Percentiles rank a stretch among this genome's conserved stretches.
Conservation (phyloP, 1,139 yeast species). For the Kodamaea arcana region DNA sequence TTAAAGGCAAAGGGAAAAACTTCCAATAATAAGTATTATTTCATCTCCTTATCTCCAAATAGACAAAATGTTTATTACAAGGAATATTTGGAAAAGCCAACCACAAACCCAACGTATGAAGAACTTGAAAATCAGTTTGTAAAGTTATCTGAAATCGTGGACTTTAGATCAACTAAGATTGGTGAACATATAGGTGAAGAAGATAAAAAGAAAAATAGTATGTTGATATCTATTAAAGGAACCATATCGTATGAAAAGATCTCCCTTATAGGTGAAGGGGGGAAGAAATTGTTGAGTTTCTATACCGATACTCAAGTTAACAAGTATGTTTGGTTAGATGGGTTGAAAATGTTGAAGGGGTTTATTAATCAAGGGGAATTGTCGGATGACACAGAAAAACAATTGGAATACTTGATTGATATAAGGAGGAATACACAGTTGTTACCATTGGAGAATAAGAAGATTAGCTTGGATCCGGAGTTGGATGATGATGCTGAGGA, state of each 20-base stretch:
- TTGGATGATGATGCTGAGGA: slow-evolving; percentile 32
- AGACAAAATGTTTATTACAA: slow-evolving; percentile 59
- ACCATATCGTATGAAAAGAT: slow-evolving; percentile 56
- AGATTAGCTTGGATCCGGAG: slow-evolving; percentile 18
- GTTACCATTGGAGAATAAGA: slow-evolving; percentile 44
- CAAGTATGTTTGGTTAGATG: slow-evolving; percentile 77
- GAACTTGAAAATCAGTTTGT: slow-evolving; percentile 37
- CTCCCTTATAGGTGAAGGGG: slow-evolving; percentile 40
- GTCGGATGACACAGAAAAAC: slow-evolving; percentile 57
- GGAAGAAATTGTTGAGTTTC: slow-evolving; percentile 47
- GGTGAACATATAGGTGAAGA: slow-evolving; percentile 41
- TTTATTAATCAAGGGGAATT: slow-evolving; percentile 32
- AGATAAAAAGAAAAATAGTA: slow-evolving; percentile 32
- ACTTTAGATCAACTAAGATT: slow-evolving; percentile 41
- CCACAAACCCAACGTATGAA: slow-evolving; percentile 55
- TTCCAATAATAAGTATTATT: slow-evolving; percentile 39
- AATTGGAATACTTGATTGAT: slow-evolving; percentile 53
- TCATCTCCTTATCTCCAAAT: slow-evolving; percentile 69
- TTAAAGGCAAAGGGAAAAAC: slow-evolving; percentile 25
- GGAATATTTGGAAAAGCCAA: slow-evolving; percentile 48
- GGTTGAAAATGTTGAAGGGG: slow-evolving; percentile 57
- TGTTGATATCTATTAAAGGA: slow-evolving; percentile 49
- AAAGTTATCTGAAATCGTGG: slow-evolving; percentile 32
- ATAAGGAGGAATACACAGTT: slow-evolving; percentile 65
- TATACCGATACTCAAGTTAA: slow-evolving; percentile 70